Evolutionary conservation across 164 flowering plant species (phyloP).

Genomic region (Vitis cinerea): DNA sequence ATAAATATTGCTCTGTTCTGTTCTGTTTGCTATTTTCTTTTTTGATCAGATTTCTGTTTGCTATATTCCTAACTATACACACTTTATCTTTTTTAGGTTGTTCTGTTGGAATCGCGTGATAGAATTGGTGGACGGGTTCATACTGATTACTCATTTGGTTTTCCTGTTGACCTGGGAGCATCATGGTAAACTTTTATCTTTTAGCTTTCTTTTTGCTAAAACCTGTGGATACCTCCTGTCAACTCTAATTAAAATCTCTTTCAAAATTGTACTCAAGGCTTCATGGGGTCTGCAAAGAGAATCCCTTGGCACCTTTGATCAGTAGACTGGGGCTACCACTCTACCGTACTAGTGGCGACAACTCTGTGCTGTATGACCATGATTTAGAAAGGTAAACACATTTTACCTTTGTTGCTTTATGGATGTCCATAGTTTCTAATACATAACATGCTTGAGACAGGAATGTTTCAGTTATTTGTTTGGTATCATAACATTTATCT

Average conservation of each 20-base stretch:
- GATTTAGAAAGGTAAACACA: conserved; percentile 77
- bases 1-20: not conserved
- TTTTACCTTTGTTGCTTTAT: not conserved
- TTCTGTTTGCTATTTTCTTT: not conserved
- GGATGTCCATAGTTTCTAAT: not conserved
- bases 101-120: conserved; percentile 76
- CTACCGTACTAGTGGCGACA: conserved; percentile 96
- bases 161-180: conserved; percentile 93
- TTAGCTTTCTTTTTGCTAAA: not conserved
- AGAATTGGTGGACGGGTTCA: conserved; percentile 84
- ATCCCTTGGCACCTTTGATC: conserved; percentile 91
- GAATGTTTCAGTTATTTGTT: no score
- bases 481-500: no score
- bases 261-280: conserved; percentile 50
- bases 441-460: not conserved
- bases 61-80: not conserved
- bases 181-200: conserved; percentile 55
- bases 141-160: conserved; percentile 86
- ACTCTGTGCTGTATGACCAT: conserved; percentile 96
- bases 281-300: conserved; percentile 95
- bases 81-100: conserved; percentile 44
- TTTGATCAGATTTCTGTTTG: not conserved
- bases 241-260: not conserved
- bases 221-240: not conserved
- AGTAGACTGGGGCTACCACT: conserved; percentile 82